Base-by-base conservation (phyloP, 345 rosid species). In the Angophora floribunda region DNA sequence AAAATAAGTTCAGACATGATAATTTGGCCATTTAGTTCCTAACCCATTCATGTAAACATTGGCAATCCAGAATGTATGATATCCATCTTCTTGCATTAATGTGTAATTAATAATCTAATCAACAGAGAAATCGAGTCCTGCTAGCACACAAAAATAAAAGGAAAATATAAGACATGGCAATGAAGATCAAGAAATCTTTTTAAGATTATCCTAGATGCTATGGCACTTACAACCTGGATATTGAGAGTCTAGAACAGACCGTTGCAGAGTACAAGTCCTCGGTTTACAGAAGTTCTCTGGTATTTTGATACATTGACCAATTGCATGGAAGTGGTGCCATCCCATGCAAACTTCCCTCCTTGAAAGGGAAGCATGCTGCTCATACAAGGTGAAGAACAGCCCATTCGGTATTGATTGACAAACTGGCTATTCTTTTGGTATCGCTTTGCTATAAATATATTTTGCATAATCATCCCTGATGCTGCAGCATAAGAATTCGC, bases 181-280 rank as follows among this genome's bases (percentile, higher is more conserved):
- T 88, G 15, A 85, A 86, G 45, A 57, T 49, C 52, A 32, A 59
- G 90, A 51, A 26, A 5, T 82, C n/a, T 17, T 87, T 87, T 90
- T 52, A 52, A 86, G 88, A 87, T 87, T 36, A 65, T 91, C 65
- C 53, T 52, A 47, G 91, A 92, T 75, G 89, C 89, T 91, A 85
- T 78, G 55, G 55, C 86, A 59, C 91, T 84, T 65, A 70, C 88
- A 87, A 93, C 93, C 95, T 91, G 93, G 86, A 89, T 87, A 92
- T 44, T 89, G 92, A 94, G 96, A 93, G 92, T 94, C 96, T 94
- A 95, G 96, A 93, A 95, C 99, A 89, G 99, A 98, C 99, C 98
- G 87, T 96, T 94, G 97, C 98, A 96, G 95, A 88, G 93, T 92
- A 96, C 78, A 90, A 91, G 86, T 91, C 90, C 90, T 90, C 88